These are phyloP conservation scores for Auricularia sp. DNA, from an alignment of 768 basidiomycete genomes.

Conservation along the genomic window DNA sequence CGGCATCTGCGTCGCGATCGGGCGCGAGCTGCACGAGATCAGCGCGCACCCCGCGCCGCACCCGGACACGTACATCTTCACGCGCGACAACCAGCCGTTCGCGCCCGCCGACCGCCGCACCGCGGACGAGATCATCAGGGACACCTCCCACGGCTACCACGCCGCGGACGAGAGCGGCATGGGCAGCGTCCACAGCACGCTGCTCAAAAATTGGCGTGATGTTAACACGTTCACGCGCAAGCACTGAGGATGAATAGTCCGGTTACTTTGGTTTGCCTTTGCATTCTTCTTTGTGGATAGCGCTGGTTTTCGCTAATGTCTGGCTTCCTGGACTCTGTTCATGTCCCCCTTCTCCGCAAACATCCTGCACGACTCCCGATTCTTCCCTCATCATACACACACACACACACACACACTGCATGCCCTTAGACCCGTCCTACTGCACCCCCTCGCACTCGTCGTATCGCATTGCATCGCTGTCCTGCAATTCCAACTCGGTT, in stretches of 20 bases:
- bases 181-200: slow-evolving; percentile 20
- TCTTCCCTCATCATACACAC: too few relatives aligned
- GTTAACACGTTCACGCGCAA: slow-evolving; percentile 15
- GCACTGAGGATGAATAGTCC: background rate
- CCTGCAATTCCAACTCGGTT: too few relatives aligned
- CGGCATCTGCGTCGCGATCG: background rate
- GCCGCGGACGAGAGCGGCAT: slow-evolving; percentile 16
- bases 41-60: slow-evolving; percentile 49
- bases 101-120: slow-evolving; percentile 50
- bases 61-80: slow-evolving; percentile 45
- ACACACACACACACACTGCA: too few relatives aligned
- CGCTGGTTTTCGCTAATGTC: too few relatives aligned
- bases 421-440: too few relatives aligned
- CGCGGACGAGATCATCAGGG: slow-evolving; percentile 40
- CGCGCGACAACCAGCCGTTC: slow-evolving; percentile 56
- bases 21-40: slow-evolving; percentile 35
- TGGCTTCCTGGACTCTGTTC: too few relatives aligned
- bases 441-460: too few relatives aligned
- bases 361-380: too few relatives aligned
- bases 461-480: too few relatives aligned
- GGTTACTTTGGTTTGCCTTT: too few relatives aligned
- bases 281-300: too few relatives aligned
- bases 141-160: slow-evolving; percentile 29
- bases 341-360: too few relatives aligned
- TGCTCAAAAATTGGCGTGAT: slow-evolving; percentile 24